Evolutionary conservation across 2,329 filamentous ascomycete species (phyloP).

Genomic region (Sporothrix brunneoviolacea): DNA sequence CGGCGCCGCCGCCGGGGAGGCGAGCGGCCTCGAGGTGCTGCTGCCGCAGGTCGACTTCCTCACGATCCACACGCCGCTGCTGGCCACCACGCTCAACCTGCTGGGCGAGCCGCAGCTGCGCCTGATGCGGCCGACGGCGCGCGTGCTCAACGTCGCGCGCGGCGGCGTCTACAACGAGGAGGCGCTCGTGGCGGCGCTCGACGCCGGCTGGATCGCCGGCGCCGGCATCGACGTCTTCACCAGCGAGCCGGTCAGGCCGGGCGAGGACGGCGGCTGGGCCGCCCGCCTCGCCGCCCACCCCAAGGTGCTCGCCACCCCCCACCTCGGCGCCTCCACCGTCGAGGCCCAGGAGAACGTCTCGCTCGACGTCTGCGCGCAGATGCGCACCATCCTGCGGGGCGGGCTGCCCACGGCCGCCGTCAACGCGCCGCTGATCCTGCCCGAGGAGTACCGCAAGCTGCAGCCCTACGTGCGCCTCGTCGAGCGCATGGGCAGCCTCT

Average conservation of each 20-base stretch:
- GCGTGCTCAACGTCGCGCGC: slow-evolving; percentile 71
- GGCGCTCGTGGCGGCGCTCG: slow-evolving; percentile 62
- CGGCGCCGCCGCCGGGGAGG: background rate
- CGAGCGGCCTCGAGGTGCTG: slow-evolving; percentile 47
- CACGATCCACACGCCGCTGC: slow-evolving; percentile 73
- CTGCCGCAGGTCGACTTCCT: slow-evolving; percentile 66
- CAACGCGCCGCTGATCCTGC: slow-evolving; percentile 74
- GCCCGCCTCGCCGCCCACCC: slow-evolving; percentile 59
- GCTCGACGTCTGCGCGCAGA: slow-evolving; percentile 75
- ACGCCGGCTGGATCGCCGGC: slow-evolving; percentile 65
- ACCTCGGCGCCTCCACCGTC: slow-evolving; percentile 71
- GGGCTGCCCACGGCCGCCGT: slow-evolving; percentile 70
- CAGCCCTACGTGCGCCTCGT: slow-evolving; percentile 70
- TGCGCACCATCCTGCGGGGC: slow-evolving; percentile 64
- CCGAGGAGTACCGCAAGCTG: slow-evolving; percentile 71
- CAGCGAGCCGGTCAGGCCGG: slow-evolving; percentile 55
- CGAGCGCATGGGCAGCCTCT: slow-evolving; percentile 72
- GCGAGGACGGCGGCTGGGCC: slow-evolving; percentile 45
- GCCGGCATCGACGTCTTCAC: slow-evolving; percentile 78
- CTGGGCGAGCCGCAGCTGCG: slow-evolving; percentile 60
- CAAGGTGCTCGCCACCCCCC: slow-evolving; percentile 70
- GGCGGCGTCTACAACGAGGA: slow-evolving; percentile 75
- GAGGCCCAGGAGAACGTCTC: slow-evolving; percentile 83
- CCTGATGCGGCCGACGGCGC: slow-evolving; percentile 65
- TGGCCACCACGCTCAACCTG: slow-evolving; percentile 70